Percentiles rank a stretch among this genome's conserved stretches.
These are phyloP conservation scores for Volvox carteri DNA, from an alignment of 163 green algal species.

Conservation along the genomic window DNA sequence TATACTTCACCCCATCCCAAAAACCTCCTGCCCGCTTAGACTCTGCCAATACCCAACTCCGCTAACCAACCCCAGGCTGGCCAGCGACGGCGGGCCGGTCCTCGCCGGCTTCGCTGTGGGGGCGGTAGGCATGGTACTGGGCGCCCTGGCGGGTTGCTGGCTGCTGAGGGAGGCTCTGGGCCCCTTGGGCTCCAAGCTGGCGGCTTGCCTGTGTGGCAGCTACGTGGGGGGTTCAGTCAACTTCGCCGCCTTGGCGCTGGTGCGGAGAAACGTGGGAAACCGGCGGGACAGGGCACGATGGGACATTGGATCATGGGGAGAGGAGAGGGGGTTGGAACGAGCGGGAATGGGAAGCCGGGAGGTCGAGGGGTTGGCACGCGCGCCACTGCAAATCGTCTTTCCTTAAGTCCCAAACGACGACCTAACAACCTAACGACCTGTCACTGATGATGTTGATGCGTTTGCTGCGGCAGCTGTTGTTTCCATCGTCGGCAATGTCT, in stretches of 20 bases:
- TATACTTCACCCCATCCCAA: too few species aligned
- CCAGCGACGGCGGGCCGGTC: constrained; percentile 56
- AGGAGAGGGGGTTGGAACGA: background rate
- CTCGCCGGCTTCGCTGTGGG: constrained; percentile 79
- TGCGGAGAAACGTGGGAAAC: background rate
- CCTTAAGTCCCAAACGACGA: too few species aligned
- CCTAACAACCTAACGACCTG: too few species aligned
- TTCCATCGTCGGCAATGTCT: too few species aligned
- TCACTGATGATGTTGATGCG: too few species aligned
- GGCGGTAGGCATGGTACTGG: constrained; percentile 73
- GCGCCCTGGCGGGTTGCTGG: constrained; percentile 73
- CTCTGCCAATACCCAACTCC: too few species aligned
- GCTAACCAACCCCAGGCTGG: constrained; percentile 57
- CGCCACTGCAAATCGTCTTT: too few species aligned
- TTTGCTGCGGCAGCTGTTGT: too few species aligned
- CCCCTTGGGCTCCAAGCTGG: constrained; percentile 72
- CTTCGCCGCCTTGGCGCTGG: constrained; percentile 58
- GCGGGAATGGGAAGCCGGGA: background rate
- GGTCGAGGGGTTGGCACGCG: too few species aligned
- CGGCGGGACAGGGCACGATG: background rate
- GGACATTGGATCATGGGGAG: too few species aligned
- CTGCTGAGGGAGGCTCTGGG: constrained; percentile 71
- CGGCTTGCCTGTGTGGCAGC: constrained; percentile 76
- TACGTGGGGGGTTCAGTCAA: constrained; percentile 88
- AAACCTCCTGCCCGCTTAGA: too few species aligned